Conservation (phyloP, 495 filamentous ascomycete species). For the Penicillium riverlandense region DNA sequence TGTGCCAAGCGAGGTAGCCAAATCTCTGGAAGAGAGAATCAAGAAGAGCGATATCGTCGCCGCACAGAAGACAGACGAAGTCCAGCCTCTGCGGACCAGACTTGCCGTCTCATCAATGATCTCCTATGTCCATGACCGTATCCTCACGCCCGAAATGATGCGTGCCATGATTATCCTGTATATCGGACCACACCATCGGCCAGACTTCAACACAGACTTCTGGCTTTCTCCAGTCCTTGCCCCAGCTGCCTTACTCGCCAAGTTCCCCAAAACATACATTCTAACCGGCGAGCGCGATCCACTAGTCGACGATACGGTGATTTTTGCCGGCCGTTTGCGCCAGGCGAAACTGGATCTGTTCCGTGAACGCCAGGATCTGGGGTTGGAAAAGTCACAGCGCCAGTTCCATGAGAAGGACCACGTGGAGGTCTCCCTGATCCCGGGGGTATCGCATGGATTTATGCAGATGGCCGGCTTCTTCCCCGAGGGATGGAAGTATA, state of each 20-base stretch:
- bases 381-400: conserved; percentile 41
- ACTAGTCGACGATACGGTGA: conserved; percentile 90
- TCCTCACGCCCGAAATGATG: conserved; percentile 97
- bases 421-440: conserved; percentile 76
- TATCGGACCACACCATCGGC: conserved; percentile 84
- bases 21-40: conserved; percentile 19
- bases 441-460: conserved; percentile 87
- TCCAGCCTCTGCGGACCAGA: conserved; percentile 71
- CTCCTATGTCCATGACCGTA: conserved; percentile 93
- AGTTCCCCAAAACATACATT: conserved; percentile 88
- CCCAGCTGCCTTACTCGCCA: conserved; percentile 70
- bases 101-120: conserved; percentile 93
- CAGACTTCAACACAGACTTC: conserved; percentile 88
- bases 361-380: conserved; percentile 53
- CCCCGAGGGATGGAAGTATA: conserved; percentile 77
- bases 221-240: conserved; percentile 83
- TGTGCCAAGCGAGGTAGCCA: conserved; percentile 18
- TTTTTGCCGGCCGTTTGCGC: conserved; percentile 82
- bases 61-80: conserved; percentile 41
- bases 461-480: conserved; percentile 82
- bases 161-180: conserved; percentile 98
- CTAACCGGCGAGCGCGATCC: conserved; percentile 93
- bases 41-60: conserved; percentile 16
- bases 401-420: conserved; percentile 69
- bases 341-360: conserved; percentile 71